Conservation (phyloP, 768 basidiomycete genomes). For the Lentinula boryana region DNA sequence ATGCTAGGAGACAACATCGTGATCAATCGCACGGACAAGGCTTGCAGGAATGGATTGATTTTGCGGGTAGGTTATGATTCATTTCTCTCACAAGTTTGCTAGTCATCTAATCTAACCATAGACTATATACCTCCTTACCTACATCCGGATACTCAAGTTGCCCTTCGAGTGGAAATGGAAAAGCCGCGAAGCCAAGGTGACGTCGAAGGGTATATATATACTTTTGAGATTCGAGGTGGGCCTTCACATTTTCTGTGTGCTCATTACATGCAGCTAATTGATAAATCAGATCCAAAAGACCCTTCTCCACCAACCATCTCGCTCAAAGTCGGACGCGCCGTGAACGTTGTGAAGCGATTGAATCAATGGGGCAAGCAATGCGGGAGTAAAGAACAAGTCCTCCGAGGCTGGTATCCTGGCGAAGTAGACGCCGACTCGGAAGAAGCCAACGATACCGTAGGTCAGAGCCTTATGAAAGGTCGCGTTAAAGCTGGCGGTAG, state of each 20-base stretch:
- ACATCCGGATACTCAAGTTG: constrained; percentile 51
- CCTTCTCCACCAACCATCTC: constrained; percentile 31
- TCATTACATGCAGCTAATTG: neutral
- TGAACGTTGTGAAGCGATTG: constrained; percentile 65
- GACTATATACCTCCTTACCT: constrained; percentile 71
- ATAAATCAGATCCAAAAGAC: neutral
- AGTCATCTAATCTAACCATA: constrained; percentile 18
- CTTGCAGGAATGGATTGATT: constrained; percentile 44
- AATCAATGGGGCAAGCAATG: constrained; percentile 83
- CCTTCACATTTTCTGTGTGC: neutral
- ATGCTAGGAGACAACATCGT: constrained; percentile 34
- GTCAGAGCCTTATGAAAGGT: constrained; percentile 55
- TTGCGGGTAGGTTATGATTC: constrained; percentile 38
- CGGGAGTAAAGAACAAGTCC: constrained; percentile 65
- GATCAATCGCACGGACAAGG: constrained; percentile 8
- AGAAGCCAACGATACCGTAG: constrained; percentile 24
- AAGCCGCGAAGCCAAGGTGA: constrained; percentile 39
- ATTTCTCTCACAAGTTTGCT: constrained; percentile 10
- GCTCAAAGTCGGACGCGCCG: constrained; percentile 76
- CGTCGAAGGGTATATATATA: constrained; percentile 73
- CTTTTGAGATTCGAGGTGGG: constrained; percentile 72
- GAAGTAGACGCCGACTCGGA: constrained; percentile 32
- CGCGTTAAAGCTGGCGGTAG: constrained; percentile 55
- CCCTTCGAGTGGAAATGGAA: constrained; percentile 49
- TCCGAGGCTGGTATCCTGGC: constrained; percentile 72